Evolutionary conservation across 768 basidiomycete genomes (phyloP).

Genomic region (Neoboletus subvelutipes): DNA sequence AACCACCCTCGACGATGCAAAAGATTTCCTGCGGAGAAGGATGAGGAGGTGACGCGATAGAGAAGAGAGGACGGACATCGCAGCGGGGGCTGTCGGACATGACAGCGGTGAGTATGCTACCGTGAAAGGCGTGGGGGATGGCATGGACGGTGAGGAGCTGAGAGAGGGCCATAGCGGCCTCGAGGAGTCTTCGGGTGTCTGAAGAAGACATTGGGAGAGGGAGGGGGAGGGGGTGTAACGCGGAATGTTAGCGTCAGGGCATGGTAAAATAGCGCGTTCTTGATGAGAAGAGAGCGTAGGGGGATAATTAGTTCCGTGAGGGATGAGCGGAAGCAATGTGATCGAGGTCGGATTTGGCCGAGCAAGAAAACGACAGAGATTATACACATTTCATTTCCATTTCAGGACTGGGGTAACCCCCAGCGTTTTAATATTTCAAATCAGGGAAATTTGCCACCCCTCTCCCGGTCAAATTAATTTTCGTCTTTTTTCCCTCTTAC

Average conservation of each 20-base stretch:
- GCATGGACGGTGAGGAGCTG: conserved; percentile 51
- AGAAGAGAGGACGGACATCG: conserved; percentile 49
- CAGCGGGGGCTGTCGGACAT: conserved; percentile 63
- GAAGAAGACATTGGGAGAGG: conserved; percentile 50
- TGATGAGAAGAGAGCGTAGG: conserved; percentile 40
- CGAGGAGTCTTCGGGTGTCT: conserved; percentile 71
- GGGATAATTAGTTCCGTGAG: conserved; percentile 48
- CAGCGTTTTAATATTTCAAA: conserved; percentile 22
- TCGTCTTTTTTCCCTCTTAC: conserved; percentile 21
- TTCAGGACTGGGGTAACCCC: conserved; percentile 18
- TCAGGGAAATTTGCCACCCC: background rate
- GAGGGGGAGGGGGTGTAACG: conserved; percentile 15
- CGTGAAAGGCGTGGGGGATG: conserved; percentile 82
- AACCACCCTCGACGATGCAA: conserved; percentile 80
- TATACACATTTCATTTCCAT: background rate
- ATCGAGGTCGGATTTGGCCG: conserved; percentile 27
- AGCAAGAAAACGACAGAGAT: conserved; percentile 1
- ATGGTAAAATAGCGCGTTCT: conserved; percentile 51
- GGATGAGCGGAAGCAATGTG: conserved; percentile 30
- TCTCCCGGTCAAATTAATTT: conserved; percentile 18
- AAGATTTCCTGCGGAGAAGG: conserved; percentile 64
- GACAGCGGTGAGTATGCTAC: conserved; percentile 67
- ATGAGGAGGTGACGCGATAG: conserved; percentile 9
- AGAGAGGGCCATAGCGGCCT: conserved; percentile 77
- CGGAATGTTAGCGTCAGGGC: conserved; percentile 39